phyloP scores from a whole-genome alignment of 805 yeast genomes.

The Candida ovalis region DNA sequence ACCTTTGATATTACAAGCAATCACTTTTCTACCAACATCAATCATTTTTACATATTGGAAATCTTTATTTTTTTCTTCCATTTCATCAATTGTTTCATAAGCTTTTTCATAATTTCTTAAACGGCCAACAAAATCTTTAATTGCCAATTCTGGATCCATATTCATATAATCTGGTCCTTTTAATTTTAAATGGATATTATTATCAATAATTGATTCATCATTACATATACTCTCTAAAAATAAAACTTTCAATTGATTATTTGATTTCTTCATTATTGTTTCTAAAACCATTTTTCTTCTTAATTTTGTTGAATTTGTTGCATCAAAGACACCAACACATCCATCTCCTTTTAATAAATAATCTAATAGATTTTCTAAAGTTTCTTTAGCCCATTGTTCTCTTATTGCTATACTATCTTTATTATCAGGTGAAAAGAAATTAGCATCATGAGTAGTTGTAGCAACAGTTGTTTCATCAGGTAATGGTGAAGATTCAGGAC shows the following conservation, averaged over 20 bases:
- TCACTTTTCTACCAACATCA: constrained; percentile 91
- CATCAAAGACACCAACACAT: constrained; percentile 88
- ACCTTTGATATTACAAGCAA: constrained; percentile 82
- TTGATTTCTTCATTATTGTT: constrained; percentile 51
- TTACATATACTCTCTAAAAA: constrained; percentile 86
- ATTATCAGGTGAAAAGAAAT: constrained; percentile 82
- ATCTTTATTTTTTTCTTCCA: constrained; percentile 57
- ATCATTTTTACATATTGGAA: constrained; percentile 93
- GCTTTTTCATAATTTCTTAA: constrained; percentile 81
- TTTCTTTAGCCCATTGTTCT: constrained; percentile 96
- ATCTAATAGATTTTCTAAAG: constrained; percentile 77
- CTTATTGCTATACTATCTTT: constrained; percentile 58
- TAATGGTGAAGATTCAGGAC: constrained; percentile 67
- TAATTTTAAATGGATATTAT: constrained; percentile 76
- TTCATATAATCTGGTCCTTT: constrained; percentile 89
- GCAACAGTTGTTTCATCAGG: constrained; percentile 34
- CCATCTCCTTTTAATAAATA: constrained; percentile 80
- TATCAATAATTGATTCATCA: constrained; percentile 70
- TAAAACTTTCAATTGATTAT: constrained; percentile 68
- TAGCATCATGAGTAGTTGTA: constrained; percentile 59
- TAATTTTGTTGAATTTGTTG: constrained; percentile 71
- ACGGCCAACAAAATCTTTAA: constrained; percentile 78
- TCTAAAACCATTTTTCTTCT: constrained; percentile 58
- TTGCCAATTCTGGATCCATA: constrained; percentile 79
- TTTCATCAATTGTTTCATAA: constrained; percentile 80